Percentiles rank a stretch among this genome's conserved stretches.
These are phyloP conservation scores for Kalmusia sp. DNA, from an alignment of 2,329 filamentous ascomycete species.

Conservation along the genomic window DNA sequence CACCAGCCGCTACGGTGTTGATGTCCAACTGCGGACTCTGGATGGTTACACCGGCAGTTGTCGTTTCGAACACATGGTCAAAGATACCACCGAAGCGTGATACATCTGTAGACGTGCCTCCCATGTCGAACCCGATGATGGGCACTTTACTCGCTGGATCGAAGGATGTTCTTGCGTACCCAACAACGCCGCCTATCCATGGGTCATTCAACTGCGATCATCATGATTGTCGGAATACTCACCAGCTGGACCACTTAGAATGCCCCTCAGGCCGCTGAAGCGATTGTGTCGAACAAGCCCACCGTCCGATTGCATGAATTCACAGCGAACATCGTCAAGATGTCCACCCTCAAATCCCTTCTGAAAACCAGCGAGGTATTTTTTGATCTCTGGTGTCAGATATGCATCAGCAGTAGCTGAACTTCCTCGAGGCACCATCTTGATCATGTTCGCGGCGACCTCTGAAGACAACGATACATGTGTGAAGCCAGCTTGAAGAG, in stretches of 20 bases:
- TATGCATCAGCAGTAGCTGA: slow-evolving; percentile 37
- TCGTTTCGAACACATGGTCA: slow-evolving; percentile 90
- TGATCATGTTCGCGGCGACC: slow-evolving; percentile 30
- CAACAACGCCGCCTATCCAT: slow-evolving; percentile 71
- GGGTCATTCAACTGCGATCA: not conserved
- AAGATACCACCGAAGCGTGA: slow-evolving; percentile 81
- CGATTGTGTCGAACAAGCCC: slow-evolving; percentile 70
- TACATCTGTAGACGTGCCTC: slow-evolving; percentile 87
- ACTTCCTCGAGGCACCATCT: slow-evolving; percentile 27
- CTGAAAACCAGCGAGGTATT: slow-evolving; percentile 21
- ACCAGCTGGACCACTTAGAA: slow-evolving; percentile 83
- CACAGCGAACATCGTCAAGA: slow-evolving; percentile 34
- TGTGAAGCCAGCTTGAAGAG: slow-evolving; percentile 35
- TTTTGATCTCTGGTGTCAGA: slow-evolving; percentile 29
- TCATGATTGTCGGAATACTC: not conserved
- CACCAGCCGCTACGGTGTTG: slow-evolving; percentile 81
- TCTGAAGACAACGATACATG: slow-evolving; percentile 35
- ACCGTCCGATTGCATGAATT: slow-evolving; percentile 56
- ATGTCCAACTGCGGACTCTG: slow-evolving; percentile 89
- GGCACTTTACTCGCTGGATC: slow-evolving; percentile 76
- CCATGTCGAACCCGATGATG: slow-evolving; percentile 93
- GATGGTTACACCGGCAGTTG: slow-evolving; percentile 85
- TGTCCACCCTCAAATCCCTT: slow-evolving; percentile 26
- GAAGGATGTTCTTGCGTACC: slow-evolving; percentile 86
- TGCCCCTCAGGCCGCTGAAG: slow-evolving; percentile 81